Evolutionary conservation across 2,329 filamentous ascomycete species (phyloP).

Genomic region (Colletotrichum chrysophilum): DNA sequence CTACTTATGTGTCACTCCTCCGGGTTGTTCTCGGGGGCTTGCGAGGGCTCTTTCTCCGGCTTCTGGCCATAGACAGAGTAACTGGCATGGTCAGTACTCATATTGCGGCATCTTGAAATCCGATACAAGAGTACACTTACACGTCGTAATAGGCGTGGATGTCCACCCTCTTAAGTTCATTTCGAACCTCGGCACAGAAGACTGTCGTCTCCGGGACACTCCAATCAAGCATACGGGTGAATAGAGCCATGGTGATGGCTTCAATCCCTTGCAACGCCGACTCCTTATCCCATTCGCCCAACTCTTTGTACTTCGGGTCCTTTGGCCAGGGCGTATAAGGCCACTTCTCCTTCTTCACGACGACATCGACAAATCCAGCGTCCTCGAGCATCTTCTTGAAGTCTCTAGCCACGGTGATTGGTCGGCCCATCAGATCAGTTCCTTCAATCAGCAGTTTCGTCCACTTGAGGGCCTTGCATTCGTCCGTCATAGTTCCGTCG

Average conservation of each 20-base stretch:
- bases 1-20: too few species aligned
- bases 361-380: constrained; percentile 33
- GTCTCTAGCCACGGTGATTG: constrained; percentile 44
- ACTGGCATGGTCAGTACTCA: background rate
- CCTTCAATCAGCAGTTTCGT: constrained; percentile 37
- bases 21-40: too few species aligned
- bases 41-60: background rate
- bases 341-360: constrained; percentile 27
- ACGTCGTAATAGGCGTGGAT: constrained; percentile 33
- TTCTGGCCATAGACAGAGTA: background rate
- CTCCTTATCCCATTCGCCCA: constrained; percentile 30
- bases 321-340: constrained; percentile 36
- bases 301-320: constrained; percentile 35
- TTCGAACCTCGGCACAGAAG: constrained; percentile 31
- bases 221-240: constrained; percentile 37
- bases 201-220: constrained; percentile 30
- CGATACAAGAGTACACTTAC: background rate
- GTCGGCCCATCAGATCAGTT: constrained; percentile 34
- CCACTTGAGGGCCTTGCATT: constrained; percentile 21
- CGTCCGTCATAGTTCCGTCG: constrained; percentile 15
- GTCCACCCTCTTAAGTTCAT: constrained; percentile 31
- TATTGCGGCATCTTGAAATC: too few species aligned
- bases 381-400: constrained; percentile 23
- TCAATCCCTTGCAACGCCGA: constrained; percentile 25
- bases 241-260: constrained; percentile 33